Conservation (phyloP, 2,329 filamentous ascomycete genomes). For the Phialophora chinensis region DNA sequence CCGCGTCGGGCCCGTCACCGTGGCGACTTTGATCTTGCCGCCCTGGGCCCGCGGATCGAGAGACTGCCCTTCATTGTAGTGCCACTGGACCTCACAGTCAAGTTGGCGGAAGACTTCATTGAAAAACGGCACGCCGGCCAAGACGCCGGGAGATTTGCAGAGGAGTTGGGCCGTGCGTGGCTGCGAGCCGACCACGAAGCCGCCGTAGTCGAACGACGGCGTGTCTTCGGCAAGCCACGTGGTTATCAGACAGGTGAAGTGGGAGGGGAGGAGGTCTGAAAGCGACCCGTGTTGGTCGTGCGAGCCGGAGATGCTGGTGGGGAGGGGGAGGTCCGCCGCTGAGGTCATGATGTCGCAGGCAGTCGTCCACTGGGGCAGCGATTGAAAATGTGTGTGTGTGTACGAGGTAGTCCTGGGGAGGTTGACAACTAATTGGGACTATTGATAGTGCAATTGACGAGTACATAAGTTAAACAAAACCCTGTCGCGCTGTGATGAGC, state of each 20-base stretch:
- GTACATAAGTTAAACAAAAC: too few species aligned
- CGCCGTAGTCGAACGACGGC: slow-evolving; percentile 94
- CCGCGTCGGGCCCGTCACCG: slow-evolving; percentile 81
- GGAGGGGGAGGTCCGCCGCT: not conserved
- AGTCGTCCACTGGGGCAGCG: not conserved
- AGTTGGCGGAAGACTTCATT: slow-evolving; percentile 89
- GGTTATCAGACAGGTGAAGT: slow-evolving; percentile 40
- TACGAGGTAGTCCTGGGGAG: too few species aligned
- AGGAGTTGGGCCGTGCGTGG: slow-evolving; percentile 69
- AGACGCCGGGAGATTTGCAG: slow-evolving; percentile 74
- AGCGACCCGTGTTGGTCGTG: slow-evolving; percentile 32
- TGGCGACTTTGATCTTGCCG: slow-evolving; percentile 70
- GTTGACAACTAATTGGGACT: not conserved
- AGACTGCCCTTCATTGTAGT: slow-evolving; percentile 73
- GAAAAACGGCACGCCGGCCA: slow-evolving; percentile 94
- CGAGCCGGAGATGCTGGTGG: not conserved
- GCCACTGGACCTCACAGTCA: slow-evolving; percentile 91
- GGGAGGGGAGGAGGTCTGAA: slow-evolving; percentile 39
- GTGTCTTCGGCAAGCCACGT: slow-evolving; percentile 95
- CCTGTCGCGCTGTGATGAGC: too few species aligned
- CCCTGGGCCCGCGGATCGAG: slow-evolving; percentile 65
- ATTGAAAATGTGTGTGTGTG: not conserved
- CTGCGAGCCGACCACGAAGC: slow-evolving; percentile 86
- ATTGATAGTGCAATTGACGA: not conserved
- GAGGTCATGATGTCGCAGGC: not conserved